Evolutionary conservation across 768 basidiomycete genomes (phyloP).

Genomic region (Xerocomellus chrysenteron): DNA sequence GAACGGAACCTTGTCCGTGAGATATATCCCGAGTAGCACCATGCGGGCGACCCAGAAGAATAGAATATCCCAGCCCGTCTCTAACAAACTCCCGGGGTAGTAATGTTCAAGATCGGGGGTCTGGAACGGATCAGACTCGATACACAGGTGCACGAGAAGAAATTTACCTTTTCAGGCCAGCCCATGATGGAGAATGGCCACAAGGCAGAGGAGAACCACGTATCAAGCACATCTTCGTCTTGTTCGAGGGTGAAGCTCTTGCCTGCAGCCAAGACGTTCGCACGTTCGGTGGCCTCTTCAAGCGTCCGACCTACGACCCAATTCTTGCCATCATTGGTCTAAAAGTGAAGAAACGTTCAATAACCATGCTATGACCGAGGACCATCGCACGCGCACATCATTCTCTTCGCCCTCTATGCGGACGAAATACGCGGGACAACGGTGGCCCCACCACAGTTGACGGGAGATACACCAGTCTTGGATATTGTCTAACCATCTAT

Average conservation of each 20-base stretch:
- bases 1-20: conserved; percentile 93
- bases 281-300: conserved; percentile 77
- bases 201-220: conserved; percentile 97
- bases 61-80: conserved; percentile 99
- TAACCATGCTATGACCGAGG: not conserved
- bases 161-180: conserved; percentile 85
- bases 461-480: conserved; percentile 99
- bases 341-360: not conserved
- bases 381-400: conserved; percentile 47
- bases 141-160: not conserved
- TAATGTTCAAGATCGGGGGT: conserved; percentile 75
- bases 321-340: conserved; percentile 68
- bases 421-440: conserved; percentile 92
- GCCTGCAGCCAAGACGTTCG: conserved; percentile 65
- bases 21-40: conserved; percentile 87
- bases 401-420: conserved; percentile 73
- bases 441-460: conserved; percentile 99
- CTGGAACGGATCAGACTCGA: conserved; percentile 37
- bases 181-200: conserved; percentile 99
- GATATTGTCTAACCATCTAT: conserved; percentile 90
- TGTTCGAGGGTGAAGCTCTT: conserved; percentile 76
- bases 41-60: conserved; percentile 99
- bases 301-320: conserved; percentile 89
- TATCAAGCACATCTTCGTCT: conserved; percentile 97
- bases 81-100: conserved; percentile 88